Evolutionary conservation across 768 basidiomycete species (phyloP), one percentile per base, ranked within the genome.

Genomic region (Collybia sp.): DNA sequence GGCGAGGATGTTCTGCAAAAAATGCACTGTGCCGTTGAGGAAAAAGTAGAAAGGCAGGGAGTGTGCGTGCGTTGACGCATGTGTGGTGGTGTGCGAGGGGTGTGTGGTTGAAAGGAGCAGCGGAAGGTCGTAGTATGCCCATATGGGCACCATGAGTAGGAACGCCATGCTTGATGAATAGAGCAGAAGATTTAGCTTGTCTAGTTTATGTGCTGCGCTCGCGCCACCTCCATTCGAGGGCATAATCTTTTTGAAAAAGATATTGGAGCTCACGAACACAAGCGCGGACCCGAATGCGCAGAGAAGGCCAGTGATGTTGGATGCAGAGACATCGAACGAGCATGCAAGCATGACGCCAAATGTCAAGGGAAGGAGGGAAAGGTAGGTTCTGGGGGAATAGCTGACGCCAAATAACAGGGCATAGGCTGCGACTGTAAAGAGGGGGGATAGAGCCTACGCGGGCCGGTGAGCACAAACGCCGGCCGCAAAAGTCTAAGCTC

Each of bases 161-260:
- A 99, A 98, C 1, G 96, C 96, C 75, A 91, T 87, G 46, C 89
- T 75, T 2, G 91, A 91, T 2, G 95, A 96, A 68, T 95, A 99
- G 56, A 96, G 79, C 18, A 99, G 72, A 9, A 99, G 75, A 67
- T 98, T 98, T 57, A 98, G 79, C 72, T 98, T 98, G 76, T 99
- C 96, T 30, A 99, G 78, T 65, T 92, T 93, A 61, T 87, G 86
- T 3, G 77, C 66, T 1, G 72, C 65, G 47, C 58, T 58, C 30
- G 58, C 47, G 30, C 69, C 67, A 16, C 71, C 68, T 4, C 67
- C 58, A 43, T 74, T 74, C 6, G 78, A 73, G 2, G 96, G 96
- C 79, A 99, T 86, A 52, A 98, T 84, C 72, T 95, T 98, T 70
- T 99, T 99, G 79, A 95, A 97, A 65, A 94, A 96, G 57, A 99